Percentiles rank a stretch among this genome's conserved stretches.
phyloP scores from a whole-genome alignment of 2,329 filamentous ascomycete species.

The Pyricularia sp. region DNA sequence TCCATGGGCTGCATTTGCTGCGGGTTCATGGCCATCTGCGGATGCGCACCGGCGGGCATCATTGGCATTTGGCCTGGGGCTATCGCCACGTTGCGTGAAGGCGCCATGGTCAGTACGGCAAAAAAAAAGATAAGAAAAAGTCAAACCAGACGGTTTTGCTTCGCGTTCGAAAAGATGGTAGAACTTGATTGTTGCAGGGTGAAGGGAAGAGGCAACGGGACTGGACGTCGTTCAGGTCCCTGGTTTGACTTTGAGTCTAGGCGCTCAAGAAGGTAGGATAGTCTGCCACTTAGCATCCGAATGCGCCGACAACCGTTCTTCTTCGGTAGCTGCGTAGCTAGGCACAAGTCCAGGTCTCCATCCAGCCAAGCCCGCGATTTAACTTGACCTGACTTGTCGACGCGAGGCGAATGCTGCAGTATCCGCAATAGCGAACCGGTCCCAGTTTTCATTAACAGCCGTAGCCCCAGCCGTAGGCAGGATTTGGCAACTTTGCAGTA shows the following conservation, averaged over 20 bases:
- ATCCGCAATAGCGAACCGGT: background rate
- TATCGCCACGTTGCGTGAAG: background rate
- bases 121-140: no score
- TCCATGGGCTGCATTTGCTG: slow-evolving; percentile 34
- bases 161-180: background rate
- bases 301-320: background rate
- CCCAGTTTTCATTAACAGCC: background rate
- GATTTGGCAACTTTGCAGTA: background rate
- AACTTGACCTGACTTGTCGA: background rate
- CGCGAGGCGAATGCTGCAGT: background rate
- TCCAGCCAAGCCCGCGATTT: background rate
- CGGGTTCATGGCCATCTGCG: slow-evolving; percentile 37
- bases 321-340: background rate
- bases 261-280: background rate
- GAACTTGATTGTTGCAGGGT: background rate
- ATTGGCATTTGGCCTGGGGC: slow-evolving; percentile 1
- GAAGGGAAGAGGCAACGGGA: background rate
- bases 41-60: slow-evolving; percentile 35
- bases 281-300: background rate
- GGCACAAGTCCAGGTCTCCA: background rate
- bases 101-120: background rate
- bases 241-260: background rate
- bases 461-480: background rate
- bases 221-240: background rate
- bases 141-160: background rate